Conservation (phyloP, 352 stramenopile genomes). For the Globisporangium irregulare region DNA sequence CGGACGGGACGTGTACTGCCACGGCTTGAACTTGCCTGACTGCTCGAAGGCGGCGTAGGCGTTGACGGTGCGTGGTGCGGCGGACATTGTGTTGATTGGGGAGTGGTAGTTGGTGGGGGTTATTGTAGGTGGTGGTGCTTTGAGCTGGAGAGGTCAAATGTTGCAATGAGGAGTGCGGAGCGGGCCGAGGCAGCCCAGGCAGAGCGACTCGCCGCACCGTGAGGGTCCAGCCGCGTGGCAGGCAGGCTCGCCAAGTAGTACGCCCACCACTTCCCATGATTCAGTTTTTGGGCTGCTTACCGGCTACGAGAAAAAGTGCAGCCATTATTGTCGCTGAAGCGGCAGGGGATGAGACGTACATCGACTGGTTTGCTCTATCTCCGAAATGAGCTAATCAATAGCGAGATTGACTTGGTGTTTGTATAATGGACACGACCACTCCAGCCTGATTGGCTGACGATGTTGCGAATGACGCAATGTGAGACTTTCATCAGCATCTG, state of each 20-base stretch:
- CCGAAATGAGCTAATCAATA: neutral
- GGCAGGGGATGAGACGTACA: neutral
- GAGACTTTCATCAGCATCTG: neutral
- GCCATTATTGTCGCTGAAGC: neutral
- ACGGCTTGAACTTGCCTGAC: slow-evolving; percentile 27
- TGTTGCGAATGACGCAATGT: slow-evolving; percentile 3
- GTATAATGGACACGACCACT: neutral
- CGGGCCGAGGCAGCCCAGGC: too few species aligned
- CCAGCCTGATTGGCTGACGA: neutral
- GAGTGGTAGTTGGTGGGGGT: too few species aligned
- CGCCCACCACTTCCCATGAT: too few species aligned
- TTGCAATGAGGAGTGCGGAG: neutral
- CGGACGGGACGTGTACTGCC: slow-evolving; percentile 43
- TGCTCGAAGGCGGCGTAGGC: slow-evolving; percentile 39
- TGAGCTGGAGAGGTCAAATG: slow-evolving; percentile 12
- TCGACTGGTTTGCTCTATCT: neutral
- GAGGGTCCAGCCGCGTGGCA: too few species aligned
- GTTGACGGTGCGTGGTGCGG: slow-evolving; percentile 38
- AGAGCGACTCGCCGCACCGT: too few species aligned
- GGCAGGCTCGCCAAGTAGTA: too few species aligned
- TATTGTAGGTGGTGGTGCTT: neutral
- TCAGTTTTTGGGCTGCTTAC: neutral
- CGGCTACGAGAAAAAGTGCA: neutral
- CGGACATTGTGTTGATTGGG: neutral
- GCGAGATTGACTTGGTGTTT: slow-evolving; percentile 2